Conservation (phyloP, 352 stramenopile species). For the Phytophthora sp. region DNA sequence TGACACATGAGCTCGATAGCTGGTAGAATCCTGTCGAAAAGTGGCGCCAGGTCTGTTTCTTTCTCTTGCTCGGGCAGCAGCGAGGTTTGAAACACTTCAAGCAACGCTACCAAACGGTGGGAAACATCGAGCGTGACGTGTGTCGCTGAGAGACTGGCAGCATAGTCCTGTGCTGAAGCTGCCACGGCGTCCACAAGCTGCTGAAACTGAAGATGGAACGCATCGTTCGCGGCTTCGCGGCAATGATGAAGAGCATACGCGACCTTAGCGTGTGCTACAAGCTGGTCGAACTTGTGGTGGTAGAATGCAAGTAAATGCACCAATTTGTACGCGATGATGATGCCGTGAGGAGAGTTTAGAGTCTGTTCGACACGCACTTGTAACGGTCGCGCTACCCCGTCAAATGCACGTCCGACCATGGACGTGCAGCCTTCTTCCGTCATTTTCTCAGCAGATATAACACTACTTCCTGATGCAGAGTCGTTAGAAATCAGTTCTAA, state of each 20-base stretch:
- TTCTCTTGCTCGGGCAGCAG: conserved; percentile 59
- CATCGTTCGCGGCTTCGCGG: conserved; percentile 43
- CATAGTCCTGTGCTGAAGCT: conserved; percentile 59
- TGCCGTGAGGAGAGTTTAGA: conserved; percentile 52
- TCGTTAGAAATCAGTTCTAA: no score
- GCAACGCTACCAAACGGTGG: conserved; percentile 57
- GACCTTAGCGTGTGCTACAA: conserved; percentile 48
- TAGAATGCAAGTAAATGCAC: conserved; percentile 77
- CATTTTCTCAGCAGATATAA: background rate
- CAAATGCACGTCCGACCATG: conserved; percentile 66
- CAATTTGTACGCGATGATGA: conserved; percentile 69
- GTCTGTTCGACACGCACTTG: conserved; percentile 76
- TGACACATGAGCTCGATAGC: conserved; percentile 61
- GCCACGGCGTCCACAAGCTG: conserved; percentile 54
- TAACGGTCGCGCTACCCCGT: conserved; percentile 63
- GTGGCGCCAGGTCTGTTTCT: conserved; percentile 51
- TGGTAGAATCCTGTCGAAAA: conserved; percentile 59
- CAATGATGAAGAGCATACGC: conserved; percentile 46
- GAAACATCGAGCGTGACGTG: conserved; percentile 63
- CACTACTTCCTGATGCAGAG: background rate
- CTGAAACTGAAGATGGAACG: conserved; percentile 65
- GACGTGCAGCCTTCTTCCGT: conserved; percentile 36
- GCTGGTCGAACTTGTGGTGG: conserved; percentile 56
- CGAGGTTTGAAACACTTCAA: conserved; percentile 69
- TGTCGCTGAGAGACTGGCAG: conserved; percentile 62